A percentile compares a stretch with the other conserved stretches of the same genome.
Evolutionary conservation across 73 alveolate genomes (phyloP).

Genomic region (Tetrahymena borealis): DNA sequence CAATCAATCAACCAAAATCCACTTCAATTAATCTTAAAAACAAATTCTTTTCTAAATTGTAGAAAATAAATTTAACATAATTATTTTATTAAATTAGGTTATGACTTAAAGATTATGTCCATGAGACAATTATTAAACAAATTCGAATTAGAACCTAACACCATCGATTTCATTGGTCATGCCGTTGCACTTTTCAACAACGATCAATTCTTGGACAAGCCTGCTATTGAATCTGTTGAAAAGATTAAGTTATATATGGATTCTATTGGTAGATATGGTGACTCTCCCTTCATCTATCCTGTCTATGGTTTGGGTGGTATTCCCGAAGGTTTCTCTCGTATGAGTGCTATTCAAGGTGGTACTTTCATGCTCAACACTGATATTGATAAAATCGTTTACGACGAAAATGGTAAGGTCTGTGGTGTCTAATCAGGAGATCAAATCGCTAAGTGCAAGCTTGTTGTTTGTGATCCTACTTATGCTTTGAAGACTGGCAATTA

Average conservation of each 20-base stretch:
- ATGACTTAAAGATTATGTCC: conserved; percentile 15
- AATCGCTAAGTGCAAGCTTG: conserved; percentile 82
- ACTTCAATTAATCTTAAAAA: background rate
- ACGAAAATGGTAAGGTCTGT: conserved; percentile 78
- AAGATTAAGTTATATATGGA: conserved; percentile 83
- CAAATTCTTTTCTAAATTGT: background rate
- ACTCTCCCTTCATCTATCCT: conserved; percentile 97
- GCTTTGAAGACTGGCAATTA: conserved; percentile 46
- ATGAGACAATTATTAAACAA: conserved; percentile 52
- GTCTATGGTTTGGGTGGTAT: conserved; percentile 97
- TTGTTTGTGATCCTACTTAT: conserved; percentile 96
- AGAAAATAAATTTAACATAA: background rate
- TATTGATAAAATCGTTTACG: conserved; percentile 89
- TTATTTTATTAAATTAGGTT: background rate
- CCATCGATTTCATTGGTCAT: conserved; percentile 99
- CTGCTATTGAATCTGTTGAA: conserved; percentile 65
- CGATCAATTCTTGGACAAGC: conserved; percentile 70
- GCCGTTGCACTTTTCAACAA: conserved; percentile 92
- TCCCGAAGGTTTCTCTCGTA: conserved; percentile 96
- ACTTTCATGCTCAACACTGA: conserved; percentile 94
- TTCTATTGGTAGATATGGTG: conserved; percentile 83
- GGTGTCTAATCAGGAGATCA: conserved; percentile 73
- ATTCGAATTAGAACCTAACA: conserved; percentile 86
- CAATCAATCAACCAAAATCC: background rate
- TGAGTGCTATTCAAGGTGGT: conserved; percentile 96